phyloP scores from a whole-genome alignment of 2,329 filamentous ascomycete species.

The Hymenoscyphus fraxineus region DNA sequence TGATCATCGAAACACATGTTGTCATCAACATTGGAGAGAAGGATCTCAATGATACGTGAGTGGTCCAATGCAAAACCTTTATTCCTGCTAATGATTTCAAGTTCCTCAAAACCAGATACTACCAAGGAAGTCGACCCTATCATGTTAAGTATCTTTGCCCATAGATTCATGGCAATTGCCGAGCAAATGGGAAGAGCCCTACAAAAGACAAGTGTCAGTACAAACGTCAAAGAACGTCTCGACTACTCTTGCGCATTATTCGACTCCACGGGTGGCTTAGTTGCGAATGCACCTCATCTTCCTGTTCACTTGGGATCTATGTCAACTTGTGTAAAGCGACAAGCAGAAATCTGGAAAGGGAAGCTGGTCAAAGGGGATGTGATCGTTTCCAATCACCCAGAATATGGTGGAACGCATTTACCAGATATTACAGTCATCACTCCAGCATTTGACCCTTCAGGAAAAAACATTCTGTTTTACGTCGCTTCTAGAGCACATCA shows the following conservation, averaged over 20 bases:
- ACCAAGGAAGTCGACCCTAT: slow-evolving; percentile 66
- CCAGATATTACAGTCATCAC: slow-evolving; percentile 81
- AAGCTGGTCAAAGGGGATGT: slow-evolving; percentile 77
- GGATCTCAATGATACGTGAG: slow-evolving; percentile 43
- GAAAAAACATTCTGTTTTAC: slow-evolving; percentile 42
- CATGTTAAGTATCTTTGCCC: slow-evolving; percentile 73
- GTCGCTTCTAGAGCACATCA: slow-evolving; percentile 58
- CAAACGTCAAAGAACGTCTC: slow-evolving; percentile 76
- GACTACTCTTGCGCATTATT: slow-evolving; percentile 84
- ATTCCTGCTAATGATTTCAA: slow-evolving; percentile 6
- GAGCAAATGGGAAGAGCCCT: slow-evolving; percentile 79
- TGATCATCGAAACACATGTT: slow-evolving; percentile 81
- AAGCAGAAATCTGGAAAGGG: slow-evolving; percentile 76
- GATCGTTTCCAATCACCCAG: slow-evolving; percentile 79
- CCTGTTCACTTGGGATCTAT: slow-evolving; percentile 80
- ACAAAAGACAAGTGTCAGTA: slow-evolving; percentile 76
- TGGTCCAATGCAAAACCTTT: not conserved
- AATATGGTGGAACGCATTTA: slow-evolving; percentile 78
- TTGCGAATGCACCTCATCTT: slow-evolving; percentile 76
- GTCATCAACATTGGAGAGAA: slow-evolving; percentile 74
- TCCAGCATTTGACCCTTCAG: slow-evolving; percentile 65
- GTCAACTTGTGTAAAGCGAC: slow-evolving; percentile 77
- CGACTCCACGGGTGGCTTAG: slow-evolving; percentile 69
- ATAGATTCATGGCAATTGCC: slow-evolving; percentile 81
- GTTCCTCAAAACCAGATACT: slow-evolving; percentile 25